A percentile compares a stretch with the other conserved stretches of the same genome.
These are phyloP conservation scores for Alternaria incomplexa DNA, from an alignment of 2,329 filamentous ascomycete species.

Conservation along the genomic window DNA sequence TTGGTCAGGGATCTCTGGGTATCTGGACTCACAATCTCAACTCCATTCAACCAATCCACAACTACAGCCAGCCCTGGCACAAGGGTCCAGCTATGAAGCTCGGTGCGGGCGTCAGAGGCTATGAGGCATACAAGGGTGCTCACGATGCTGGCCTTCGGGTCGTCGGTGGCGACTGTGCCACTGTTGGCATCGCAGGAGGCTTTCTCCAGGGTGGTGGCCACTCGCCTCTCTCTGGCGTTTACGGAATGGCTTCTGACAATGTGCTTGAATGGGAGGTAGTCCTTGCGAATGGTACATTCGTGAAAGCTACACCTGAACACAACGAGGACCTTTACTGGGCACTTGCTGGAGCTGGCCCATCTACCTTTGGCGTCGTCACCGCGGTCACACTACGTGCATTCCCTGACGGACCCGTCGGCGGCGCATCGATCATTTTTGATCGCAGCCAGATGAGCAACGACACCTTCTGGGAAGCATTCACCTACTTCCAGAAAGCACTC, in stretches of 20 bases:
- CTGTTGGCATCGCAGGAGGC: neutral
- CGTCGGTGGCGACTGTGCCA: neutral
- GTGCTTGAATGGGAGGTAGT: constrained; percentile 36
- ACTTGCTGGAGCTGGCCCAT: constrained; percentile 36
- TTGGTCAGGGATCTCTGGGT: neutral
- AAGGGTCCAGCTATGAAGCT: neutral
- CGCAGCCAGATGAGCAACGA: no score
- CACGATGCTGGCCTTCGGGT: neutral
- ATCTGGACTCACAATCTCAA: neutral
- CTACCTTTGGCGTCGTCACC: constrained; percentile 38
- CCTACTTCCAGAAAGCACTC: neutral
- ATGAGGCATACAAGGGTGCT: neutral
- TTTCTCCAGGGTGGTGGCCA: neutral
- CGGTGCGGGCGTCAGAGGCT: neutral
- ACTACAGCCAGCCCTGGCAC: neutral
- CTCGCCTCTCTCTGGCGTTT: neutral
- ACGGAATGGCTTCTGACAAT: constrained; percentile 39
- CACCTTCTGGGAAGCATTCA: neutral
- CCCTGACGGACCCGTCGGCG: neutral
- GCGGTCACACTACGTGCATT: constrained; percentile 28
- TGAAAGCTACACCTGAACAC: constrained; percentile 32
- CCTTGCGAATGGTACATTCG: constrained; percentile 33
- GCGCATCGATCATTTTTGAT: neutral
- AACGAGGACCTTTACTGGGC: constrained; percentile 47
- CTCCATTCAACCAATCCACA: neutral